Evolutionary conservation across 1,139 yeast genomes (phyloP), one percentile per base, ranked within the genome.

Genomic region (Magnusiomyces sp.): DNA sequence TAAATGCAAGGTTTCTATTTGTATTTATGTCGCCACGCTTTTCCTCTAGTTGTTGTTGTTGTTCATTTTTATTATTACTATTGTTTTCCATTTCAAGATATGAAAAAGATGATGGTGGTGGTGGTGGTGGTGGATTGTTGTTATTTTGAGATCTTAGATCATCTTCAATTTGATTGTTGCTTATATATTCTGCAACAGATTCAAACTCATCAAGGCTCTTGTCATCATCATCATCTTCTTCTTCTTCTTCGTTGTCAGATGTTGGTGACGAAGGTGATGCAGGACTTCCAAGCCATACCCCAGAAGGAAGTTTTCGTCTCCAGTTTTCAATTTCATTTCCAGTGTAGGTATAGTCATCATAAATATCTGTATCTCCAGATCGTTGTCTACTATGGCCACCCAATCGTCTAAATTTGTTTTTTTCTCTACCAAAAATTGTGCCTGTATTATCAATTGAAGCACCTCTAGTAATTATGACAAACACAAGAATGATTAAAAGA

Each of bases 401-500:
- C 20, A 17, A 11, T n/a, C 40, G 11, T 9, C 40, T 37, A 9
- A 20, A 5, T 37, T 16, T 37, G n/a, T 37, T 37, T 14, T n/a
- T 14, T n/a, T n/a, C 40, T n/a, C 47, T 20, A 11, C 48, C 39
- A 17, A 44, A 16, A 9, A 39, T 27, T 10, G 34, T 23, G 17
- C 47, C 29, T 20, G 50, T 43, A 5, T 46, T 41, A 31, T 52
- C 55, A 29, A 70, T 63, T 53, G 65, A 64, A 1, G 71, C 65
- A 48, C 83, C 87, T 48, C 86, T 69, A 0, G 89, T 80, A 5
- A 81, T 60, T 2, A 83, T 67, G 10, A 83, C 80, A 62, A 83
- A 84, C 0, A 73, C 68, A 43, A 83, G 61, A 20, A 83, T 62
- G 20, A 79, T 71, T 29, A 77, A 57, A 29, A 81, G 69, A 2